These are phyloP conservation scores for Solanum bulbocastanum DNA, from an alignment of 257 asterid species.

Conservation along the genomic window DNA sequence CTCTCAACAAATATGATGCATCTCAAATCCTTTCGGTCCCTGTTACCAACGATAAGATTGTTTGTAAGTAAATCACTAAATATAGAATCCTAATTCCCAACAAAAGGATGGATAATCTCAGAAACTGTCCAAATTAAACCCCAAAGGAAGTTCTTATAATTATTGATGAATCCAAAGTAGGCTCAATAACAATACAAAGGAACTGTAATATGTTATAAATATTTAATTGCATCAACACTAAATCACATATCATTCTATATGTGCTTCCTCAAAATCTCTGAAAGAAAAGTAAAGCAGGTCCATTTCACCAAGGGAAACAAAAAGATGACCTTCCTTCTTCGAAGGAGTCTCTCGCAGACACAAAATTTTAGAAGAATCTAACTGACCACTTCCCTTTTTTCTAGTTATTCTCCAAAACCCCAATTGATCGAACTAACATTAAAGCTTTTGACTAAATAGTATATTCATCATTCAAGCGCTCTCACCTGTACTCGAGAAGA, in stretches of 20 bases:
- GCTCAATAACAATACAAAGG: background rate
- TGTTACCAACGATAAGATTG: background rate
- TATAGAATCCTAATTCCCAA: background rate
- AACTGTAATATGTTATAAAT: background rate
- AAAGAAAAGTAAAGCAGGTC: background rate
- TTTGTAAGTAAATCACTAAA: background rate
- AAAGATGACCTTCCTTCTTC: background rate
- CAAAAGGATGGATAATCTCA: background rate
- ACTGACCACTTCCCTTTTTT: background rate
- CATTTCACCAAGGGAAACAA: background rate
- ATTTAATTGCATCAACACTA: background rate
- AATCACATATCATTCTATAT: background rate
- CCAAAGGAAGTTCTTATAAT: background rate
- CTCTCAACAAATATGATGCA: slow-evolving; percentile 83
- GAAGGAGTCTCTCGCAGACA: background rate
- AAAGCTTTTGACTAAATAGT: background rate
- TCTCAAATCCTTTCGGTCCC: slow-evolving; percentile 61
- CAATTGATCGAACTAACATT: background rate
- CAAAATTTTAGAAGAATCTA: background rate
- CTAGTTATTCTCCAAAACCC: background rate
- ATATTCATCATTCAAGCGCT: background rate
- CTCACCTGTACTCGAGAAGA: slow-evolving; percentile 75
- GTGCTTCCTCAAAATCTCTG: background rate
- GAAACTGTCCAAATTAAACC: background rate
- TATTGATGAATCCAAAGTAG: background rate